Evolutionary conservation across 1,284 basidiomycete genomes (phyloP).

Genomic region (Moesziomyces sp.): DNA sequence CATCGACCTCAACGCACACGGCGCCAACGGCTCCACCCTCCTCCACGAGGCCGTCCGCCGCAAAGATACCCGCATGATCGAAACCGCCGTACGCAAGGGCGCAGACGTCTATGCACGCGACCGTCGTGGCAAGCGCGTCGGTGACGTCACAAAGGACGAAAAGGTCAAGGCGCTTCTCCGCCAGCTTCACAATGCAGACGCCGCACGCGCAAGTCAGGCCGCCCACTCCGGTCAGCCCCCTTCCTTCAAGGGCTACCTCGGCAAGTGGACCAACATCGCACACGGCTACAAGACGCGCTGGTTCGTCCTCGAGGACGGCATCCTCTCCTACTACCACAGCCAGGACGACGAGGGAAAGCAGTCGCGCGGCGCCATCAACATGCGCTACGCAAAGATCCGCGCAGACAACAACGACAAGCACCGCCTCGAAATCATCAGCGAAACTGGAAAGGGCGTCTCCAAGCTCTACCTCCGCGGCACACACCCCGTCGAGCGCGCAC

Average conservation of each 20-base stretch:
- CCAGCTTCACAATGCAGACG: conserved; percentile 72
- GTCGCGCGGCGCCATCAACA: conserved; percentile 86
- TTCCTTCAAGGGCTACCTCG: conserved; percentile 68
- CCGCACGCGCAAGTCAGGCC: conserved; percentile 70
- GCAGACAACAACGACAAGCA: conserved; percentile 72
- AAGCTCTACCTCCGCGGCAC: conserved; percentile 92
- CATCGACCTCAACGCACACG: conserved; percentile 60
- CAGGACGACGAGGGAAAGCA: conserved; percentile 91
- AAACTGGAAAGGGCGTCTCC: conserved; percentile 71
- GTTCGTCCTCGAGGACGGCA: conserved; percentile 90
- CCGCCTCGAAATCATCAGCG: conserved; percentile 83
- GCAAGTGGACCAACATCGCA: conserved; percentile 90
- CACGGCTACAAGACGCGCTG: conserved; percentile 90
- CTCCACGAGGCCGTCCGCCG: conserved; percentile 88
- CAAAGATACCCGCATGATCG: conserved; percentile 83
- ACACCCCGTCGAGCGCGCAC: conserved; percentile 68
- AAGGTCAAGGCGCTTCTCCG: conserved; percentile 83
- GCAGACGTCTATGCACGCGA: conserved; percentile 92
- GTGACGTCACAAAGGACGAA: conserved; percentile 78
- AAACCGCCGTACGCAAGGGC: conserved; percentile 83
- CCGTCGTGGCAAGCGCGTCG: conserved; percentile 78
- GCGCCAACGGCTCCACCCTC: conserved; percentile 72
- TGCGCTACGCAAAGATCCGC: conserved; percentile 77
- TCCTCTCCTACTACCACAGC: conserved; percentile 81
- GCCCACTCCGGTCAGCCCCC: conserved; percentile 52